These are phyloP conservation scores for Brasenia schreberi DNA, from an alignment of 164 flowering plant species.

Conservation along the genomic window DNA sequence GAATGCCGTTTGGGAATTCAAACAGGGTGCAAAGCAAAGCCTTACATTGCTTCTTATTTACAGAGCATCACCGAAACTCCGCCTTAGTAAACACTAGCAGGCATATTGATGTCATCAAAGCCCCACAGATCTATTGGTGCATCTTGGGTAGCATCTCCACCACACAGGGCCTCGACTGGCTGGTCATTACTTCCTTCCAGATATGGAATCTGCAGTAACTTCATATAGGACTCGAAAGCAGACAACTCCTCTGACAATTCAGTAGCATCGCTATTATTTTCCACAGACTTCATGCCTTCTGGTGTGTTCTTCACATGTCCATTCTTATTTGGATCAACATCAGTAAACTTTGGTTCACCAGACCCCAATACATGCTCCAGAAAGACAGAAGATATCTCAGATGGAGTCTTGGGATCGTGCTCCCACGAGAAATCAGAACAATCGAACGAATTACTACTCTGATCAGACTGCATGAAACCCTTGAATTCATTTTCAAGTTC, in stretches of 20 bases:
- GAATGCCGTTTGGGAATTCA: no score
- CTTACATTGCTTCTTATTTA: no score
- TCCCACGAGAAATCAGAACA: conserved; percentile 36
- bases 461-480: conserved; percentile 35
- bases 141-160: conserved; percentile 46
- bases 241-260: conserved; percentile 53
- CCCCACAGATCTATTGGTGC: conserved; percentile 63
- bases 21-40: no score
- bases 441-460: conserved; percentile 52
- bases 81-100: no score
- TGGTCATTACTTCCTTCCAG: conserved; percentile 31
- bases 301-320: conserved; percentile 46
- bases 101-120: conserved; percentile 49
- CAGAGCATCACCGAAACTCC: no score
- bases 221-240: no score
- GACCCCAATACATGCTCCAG: conserved; percentile 23
- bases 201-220: no score
- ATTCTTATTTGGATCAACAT: conserved; percentile 27
- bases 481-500: no score
- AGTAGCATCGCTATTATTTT: conserved; percentile 16
- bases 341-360: conserved; percentile 35
- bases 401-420: conserved; percentile 29
- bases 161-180: conserved; percentile 46
- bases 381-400: conserved; percentile 51
- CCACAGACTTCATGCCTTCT: conserved; percentile 14